These are phyloP conservation scores for Naegleria fowleri DNA, from an alignment of 208 protist species.

Conservation along the genomic window DNA sequence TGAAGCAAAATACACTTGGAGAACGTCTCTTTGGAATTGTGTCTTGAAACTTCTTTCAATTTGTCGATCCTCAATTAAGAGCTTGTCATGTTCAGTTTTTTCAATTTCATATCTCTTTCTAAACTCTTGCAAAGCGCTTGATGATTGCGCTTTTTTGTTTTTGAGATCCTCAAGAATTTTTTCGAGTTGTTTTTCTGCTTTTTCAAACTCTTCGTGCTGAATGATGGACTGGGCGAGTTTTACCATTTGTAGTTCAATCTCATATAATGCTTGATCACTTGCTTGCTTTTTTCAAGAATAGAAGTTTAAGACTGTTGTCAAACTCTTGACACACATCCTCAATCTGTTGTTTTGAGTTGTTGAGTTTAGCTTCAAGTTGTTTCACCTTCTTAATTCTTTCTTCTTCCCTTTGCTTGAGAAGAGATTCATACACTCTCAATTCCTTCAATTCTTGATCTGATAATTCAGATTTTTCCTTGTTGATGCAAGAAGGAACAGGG, in stretches of 20 bases:
- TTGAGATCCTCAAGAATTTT: not conserved
- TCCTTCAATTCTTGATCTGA: constrained; percentile 65
- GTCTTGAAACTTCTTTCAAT: not conserved
- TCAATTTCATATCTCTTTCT: not conserved
- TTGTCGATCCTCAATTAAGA: constrained; percentile 2
- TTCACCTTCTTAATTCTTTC: constrained; percentile 57
- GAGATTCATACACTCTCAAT: constrained; percentile 67
- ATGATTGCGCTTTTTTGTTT: not conserved
- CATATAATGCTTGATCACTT: constrained; percentile 51
- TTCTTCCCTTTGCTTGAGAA: constrained; percentile 62
- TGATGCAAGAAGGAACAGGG: constrained; percentile 59
- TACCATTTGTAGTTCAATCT: constrained; percentile 62
- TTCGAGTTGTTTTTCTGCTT: not conserved
- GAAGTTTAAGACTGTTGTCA: constrained; percentile 50
- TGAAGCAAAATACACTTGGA: not conserved
- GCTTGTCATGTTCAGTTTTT: not conserved
- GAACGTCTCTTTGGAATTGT: not conserved
- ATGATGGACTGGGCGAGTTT: constrained; percentile 60
- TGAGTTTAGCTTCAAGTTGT: constrained; percentile 34
- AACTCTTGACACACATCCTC: constrained; percentile 34
- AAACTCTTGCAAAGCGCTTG: not conserved
- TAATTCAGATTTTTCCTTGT: constrained; percentile 65
- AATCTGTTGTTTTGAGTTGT: constrained; percentile 19
- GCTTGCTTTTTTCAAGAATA: constrained; percentile 50
- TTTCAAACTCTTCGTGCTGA: constrained; percentile 35